phyloP scores from a whole-genome alignment of 164 flowering plant genomes.

The Aristolochia contorta region DNA sequence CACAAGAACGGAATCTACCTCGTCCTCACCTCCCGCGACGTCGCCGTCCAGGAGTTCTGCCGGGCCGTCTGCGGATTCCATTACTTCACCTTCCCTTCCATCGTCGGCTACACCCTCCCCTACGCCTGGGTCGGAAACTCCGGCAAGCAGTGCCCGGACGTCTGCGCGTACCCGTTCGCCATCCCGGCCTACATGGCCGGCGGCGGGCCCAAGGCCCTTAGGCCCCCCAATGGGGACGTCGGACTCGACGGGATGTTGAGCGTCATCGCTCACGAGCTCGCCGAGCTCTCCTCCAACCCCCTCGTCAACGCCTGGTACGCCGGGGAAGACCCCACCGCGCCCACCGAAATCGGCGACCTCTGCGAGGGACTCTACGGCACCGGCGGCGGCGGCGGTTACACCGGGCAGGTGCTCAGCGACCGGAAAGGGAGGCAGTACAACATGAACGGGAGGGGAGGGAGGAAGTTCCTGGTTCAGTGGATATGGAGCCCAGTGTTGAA shows the following conservation, averaged over 20 bases:
- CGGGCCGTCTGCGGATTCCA: conserved; percentile 93
- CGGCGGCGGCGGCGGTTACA: conserved; percentile 94
- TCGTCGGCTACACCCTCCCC: conserved; percentile 84
- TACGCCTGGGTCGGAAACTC: conserved; percentile 97
- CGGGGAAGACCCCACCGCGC: conserved; percentile 91
- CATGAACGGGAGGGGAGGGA: conserved; percentile 51
- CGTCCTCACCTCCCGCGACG: conserved; percentile 65
- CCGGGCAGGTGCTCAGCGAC: conserved; percentile 78
- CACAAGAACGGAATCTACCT: conserved; percentile 81
- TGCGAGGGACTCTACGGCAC: conserved; percentile 92
- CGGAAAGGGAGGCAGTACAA: conserved; percentile 55
- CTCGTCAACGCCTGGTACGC: conserved; percentile 95
- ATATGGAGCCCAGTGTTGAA: conserved; percentile 69
- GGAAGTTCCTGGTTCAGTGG: conserved; percentile 91
- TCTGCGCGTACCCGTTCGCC: conserved; percentile 42
- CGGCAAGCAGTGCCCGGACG: conserved; percentile 72
- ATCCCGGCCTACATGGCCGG: conserved; percentile 73
- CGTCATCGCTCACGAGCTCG: conserved; percentile 87
- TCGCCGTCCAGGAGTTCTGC: conserved; percentile 77
- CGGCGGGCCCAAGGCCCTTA: conserved; percentile 39
- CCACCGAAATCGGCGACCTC: conserved; percentile 87
- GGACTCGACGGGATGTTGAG: conserved; percentile 95
- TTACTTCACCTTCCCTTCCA: conserved; percentile 87
- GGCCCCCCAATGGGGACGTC: conserved; percentile 66
- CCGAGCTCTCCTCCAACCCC: conserved; percentile 83